These are phyloP conservation scores for Cantharellus anzutake DNA, from an alignment of 768 basidiomycete genomes.

Conservation along the genomic window DNA sequence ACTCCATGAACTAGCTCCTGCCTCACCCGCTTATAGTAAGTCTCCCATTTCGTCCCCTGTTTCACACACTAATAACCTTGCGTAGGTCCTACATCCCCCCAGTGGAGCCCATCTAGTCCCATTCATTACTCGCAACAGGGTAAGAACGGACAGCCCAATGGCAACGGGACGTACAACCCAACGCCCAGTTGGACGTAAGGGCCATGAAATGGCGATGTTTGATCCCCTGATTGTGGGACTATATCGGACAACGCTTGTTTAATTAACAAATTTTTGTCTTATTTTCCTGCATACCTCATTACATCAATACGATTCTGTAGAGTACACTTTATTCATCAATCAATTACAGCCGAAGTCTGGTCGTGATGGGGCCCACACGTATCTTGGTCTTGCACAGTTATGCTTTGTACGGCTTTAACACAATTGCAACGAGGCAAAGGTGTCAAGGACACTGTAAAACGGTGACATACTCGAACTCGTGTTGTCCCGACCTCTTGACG, in stretches of 20 bases:
- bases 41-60: background rate
- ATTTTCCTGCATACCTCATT: background rate
- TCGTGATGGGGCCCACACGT: too few species aligned
- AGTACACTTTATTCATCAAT: background rate
- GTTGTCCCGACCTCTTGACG: too few species aligned
- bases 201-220: background rate
- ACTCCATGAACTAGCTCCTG: slow-evolving; percentile 33
- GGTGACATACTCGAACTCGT: too few species aligned
- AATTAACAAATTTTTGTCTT: background rate
- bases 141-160: background rate
- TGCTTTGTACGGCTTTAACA: too few species aligned
- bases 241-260: background rate
- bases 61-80: background rate
- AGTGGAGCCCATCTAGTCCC: background rate
- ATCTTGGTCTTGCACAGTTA: too few species aligned
- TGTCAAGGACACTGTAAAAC: too few species aligned
- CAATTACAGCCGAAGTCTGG: too few species aligned
- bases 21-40: slow-evolving; percentile 56
- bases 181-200: background rate
- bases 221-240: background rate
- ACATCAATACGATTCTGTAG: background rate
- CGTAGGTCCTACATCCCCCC: background rate
- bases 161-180: background rate
- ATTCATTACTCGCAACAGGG: background rate
- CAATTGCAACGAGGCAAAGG: too few species aligned